Percentiles rank a stretch among this genome's conserved stretches.
Conservation (phyloP, 495 filamentous ascomycete genomes). For the Annulohypoxylon stygium region DNA sequence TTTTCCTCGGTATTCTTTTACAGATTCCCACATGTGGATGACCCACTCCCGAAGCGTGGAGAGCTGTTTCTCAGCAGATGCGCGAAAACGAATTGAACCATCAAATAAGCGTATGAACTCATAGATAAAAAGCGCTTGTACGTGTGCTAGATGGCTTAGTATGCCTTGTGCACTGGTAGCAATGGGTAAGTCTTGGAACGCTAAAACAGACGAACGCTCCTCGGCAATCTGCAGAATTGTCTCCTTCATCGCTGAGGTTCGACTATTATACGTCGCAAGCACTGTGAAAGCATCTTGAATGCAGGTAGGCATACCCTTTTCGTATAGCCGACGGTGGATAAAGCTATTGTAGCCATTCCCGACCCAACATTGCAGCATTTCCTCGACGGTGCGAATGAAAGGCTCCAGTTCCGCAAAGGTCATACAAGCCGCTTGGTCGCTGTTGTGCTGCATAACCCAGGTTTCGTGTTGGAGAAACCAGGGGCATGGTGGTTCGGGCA, state of each 20-base stretch:
- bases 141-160: not conserved
- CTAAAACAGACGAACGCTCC: not conserved
- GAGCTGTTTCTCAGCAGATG: constrained; percentile 16
- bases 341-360: constrained; percentile 2
- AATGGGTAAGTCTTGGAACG: not conserved
- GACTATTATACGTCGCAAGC: not conserved
- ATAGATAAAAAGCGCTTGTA: constrained; percentile 18
- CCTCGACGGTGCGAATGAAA: not conserved
- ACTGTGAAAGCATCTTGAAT: constrained; percentile 6
- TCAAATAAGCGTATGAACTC: constrained; percentile 21
- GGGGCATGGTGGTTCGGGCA: not conserved
- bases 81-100: constrained; percentile 16
- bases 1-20: not conserved
- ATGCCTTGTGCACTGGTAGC: not conserved
- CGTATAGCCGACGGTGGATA: constrained; percentile 5
- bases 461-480: constrained; percentile 15
- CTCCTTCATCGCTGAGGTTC: constrained; percentile 1
- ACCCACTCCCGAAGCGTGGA: constrained; percentile 12
- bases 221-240: constrained; percentile 6
- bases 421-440: not conserved
- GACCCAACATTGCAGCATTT: constrained; percentile 7
- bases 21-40: not conserved
- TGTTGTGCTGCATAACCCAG: constrained; percentile 1
- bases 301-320: constrained; percentile 11
- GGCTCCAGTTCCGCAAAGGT: constrained; percentile 4